Evolutionary conservation across 1,139 yeast genomes (phyloP), one percentile per base, ranked within the genome.

Genomic region (Lodderomyces parapsilosis): DNA sequence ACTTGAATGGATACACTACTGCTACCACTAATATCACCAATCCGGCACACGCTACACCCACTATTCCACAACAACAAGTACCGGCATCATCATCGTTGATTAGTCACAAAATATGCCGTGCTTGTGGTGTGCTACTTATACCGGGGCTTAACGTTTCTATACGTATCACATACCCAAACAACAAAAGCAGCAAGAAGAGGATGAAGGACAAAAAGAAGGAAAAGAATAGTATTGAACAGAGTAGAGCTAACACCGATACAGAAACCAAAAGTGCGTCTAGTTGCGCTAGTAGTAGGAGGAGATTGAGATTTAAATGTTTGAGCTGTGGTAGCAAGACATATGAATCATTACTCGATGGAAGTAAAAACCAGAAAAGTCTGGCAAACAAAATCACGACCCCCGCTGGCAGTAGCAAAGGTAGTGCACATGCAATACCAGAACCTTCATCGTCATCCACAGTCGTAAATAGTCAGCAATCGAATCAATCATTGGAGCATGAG

Each of bases 61-160:
- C 24, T 9, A 22, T 6, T 22, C n/a, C n/a, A n/a, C n/a, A n/a
- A n/a, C n/a, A n/a, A n/a, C n/a, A n/a, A n/a, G n/a, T n/a, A 22
- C 28, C 28, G 11, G 13, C 28, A 24, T 52, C 67, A 23, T 73
- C 76, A 0, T 55, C 54, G 0, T 27, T 45, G 7, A 43, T 52
- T 43, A 44, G 50, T 6, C 57, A 53, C 14, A 73, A 68, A 49
- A 70, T 68, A 50, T 81, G 86, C 50, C 54, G 58, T 1, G 52
- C 55, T 13, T 80, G 86, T 56, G 76, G 78, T 2, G 52, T 60
- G 4, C 52, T 76, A 3, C 61, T 65, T 39, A 60, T 80, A 1
- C 77, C 83, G 0, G 80, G 80, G 0, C 44, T 72, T 18, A 79
- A 73, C 20, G 56, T 70, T 20, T 54, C 27, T 55, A 55, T 52